Base-by-base conservation (phyloP, 768 basidiomycete genomes). In the Termitomyces sp. region DNA sequence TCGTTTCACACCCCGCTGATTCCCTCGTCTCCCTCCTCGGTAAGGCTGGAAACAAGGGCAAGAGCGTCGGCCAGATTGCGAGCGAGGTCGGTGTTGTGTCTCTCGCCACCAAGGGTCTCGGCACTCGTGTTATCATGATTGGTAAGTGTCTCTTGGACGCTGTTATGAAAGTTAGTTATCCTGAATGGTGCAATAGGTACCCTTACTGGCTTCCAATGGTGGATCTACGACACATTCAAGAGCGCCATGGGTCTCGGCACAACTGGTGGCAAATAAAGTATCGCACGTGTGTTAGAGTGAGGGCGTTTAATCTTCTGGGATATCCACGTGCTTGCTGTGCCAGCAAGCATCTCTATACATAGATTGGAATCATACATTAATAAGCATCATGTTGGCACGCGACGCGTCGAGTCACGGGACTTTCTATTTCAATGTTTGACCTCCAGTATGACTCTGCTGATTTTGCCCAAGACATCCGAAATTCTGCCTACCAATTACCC, bases 1-100 rank as follows among this genome's bases (percentile, higher is more conserved):
- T 94, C 73, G 95, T 98, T 72, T 98, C 95, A 18, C 94, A 98
- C 72, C 94, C 94, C 50, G 94, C 94, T 64, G 94, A 98, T 73
- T 88, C 94, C 40, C 74, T 98, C 63, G 89, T 97, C 64, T 96
- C 94, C 58, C 85, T 86, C 73, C 93, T 97, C 76, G 93, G 94
- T 72, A 98, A 98, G 81, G 80, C 84, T 60, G 71, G 79, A 62
- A 90, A 92, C 81, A 88, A 83, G 78, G 90, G 90, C 77, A 92
- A 93, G 79, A 75, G 79, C 50, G 70, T 85, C 58, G 89, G 88
- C 12, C 64, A 78, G 60, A 90, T 94, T 62, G 82, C 86, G 28
- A 76, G 74, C 38, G 92, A 94, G 67, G 84, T 87, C 53, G 90
- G 90, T 14, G 46, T 85, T 54, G 72, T 72, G 26, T 69, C 77